phyloP scores from a whole-genome alignment of 495 filamentous ascomycete species.

The Aspergillus avenaceus region DNA sequence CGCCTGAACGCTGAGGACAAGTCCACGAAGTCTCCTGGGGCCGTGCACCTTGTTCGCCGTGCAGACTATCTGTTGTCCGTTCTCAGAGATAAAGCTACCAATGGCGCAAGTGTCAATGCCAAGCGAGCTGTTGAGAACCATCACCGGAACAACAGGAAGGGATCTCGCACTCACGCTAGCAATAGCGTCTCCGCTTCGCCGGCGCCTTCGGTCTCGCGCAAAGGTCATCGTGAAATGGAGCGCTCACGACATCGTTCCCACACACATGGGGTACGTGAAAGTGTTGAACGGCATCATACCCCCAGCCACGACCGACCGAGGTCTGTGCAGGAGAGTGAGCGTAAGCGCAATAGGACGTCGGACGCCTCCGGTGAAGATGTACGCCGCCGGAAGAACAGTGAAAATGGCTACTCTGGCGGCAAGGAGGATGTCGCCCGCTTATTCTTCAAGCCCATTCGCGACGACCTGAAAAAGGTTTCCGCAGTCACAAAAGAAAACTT shows the following conservation, averaged over 20 bases:
- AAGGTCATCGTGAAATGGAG: constrained; percentile 48
- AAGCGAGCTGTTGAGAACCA: constrained; percentile 83
- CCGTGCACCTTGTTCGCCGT: constrained; percentile 91
- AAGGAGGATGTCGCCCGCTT: constrained; percentile 52
- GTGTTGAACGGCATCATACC: constrained; percentile 42
- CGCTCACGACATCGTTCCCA: constrained; percentile 46
- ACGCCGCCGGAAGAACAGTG: constrained; percentile 38
- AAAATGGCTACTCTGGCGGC: constrained; percentile 34
- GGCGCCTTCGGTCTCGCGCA: constrained; percentile 44
- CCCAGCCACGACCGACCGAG: constrained; percentile 37
- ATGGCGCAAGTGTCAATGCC: constrained; percentile 59
- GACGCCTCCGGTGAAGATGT: constrained; percentile 39
- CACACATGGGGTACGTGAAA: constrained; percentile 43
- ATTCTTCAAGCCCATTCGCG: constrained; percentile 57
- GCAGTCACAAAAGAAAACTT: constrained; percentile 61
- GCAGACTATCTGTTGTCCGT: constrained; percentile 93
- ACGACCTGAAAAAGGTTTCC: constrained; percentile 53
- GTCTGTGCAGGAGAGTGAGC: constrained; percentile 31
- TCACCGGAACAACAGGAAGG: constrained; percentile 79
- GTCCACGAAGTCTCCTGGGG: constrained; percentile 84
- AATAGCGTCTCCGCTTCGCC: constrained; percentile 51
- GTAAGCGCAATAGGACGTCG: constrained; percentile 33
- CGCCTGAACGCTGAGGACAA: constrained; percentile 70
- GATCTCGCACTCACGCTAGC: constrained; percentile 36
- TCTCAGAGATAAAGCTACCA: constrained; percentile 71